Evolutionary conservation across 495 filamentous ascomycete species (phyloP).

Genomic region (Hyaloscypha finlandica): DNA sequence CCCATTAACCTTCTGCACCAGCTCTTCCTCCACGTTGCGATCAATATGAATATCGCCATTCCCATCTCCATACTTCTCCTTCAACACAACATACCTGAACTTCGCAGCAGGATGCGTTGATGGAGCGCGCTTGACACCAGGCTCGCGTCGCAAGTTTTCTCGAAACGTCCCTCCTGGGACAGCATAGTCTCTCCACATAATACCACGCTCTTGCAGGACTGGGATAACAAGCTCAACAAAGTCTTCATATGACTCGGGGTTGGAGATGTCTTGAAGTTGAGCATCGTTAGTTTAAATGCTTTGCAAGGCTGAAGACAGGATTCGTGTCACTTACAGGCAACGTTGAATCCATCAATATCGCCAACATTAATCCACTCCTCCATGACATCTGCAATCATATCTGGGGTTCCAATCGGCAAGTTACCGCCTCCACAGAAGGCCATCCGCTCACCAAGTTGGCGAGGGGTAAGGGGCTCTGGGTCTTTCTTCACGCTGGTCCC

Average conservation of each 20-base stretch:
- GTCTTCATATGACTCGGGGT: conserved; percentile 46
- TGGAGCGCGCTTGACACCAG: neutral
- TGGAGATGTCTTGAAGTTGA: conserved; percentile 36
- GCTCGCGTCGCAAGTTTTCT: conserved; percentile 48
- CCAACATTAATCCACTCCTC: conserved; percentile 33
- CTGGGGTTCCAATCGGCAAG: conserved; percentile 32
- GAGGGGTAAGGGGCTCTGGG: conserved; percentile 6
- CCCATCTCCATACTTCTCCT: conserved; percentile 20
- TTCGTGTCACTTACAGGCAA: conserved; percentile 19
- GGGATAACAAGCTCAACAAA: conserved; percentile 48
- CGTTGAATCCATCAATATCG: conserved; percentile 40
- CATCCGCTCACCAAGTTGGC: conserved; percentile 27
- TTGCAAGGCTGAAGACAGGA: neutral
- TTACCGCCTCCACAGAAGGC: conserved; percentile 32
- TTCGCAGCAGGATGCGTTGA: conserved; percentile 9
- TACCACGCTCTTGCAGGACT: conserved; percentile 41
- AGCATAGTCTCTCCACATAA: conserved; percentile 52
- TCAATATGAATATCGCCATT: conserved; percentile 19
- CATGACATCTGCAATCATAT: conserved; percentile 33
- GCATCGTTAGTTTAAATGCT: neutral
- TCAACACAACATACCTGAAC: conserved; percentile 22
- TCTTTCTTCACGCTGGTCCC: conserved; percentile 18
- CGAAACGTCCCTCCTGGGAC: conserved; percentile 51
- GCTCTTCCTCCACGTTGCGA: neutral
- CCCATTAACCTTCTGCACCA: too few relatives aligned